Base-by-base conservation (phyloP, 441 rosid genomes). In the Populus hybrid region DNA sequence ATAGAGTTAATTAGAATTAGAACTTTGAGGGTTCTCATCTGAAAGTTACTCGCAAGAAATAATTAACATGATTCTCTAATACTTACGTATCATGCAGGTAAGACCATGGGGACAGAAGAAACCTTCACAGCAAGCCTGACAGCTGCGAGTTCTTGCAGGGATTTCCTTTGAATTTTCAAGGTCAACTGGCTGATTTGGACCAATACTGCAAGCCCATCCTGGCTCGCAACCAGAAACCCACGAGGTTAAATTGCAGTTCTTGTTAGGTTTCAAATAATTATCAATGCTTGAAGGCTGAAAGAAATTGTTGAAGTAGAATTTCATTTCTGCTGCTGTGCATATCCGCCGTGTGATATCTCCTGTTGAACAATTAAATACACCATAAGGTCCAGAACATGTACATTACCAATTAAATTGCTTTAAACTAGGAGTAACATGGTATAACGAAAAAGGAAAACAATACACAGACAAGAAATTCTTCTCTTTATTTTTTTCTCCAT, bases 81-180 rank as follows among this genome's bases (percentile, higher is more conserved):
- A 56, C 97, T 90, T 85, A 96, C 99, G 97, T 64, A 94, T 94
- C 99, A 96, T 96, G 92, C 99, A 96, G 14, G 99, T 91, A 77
- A 96, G 87, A 24, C 98, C 98, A 59, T 83, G 88, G 21, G 99
- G 99, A 56, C 98, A 94, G 90, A 96, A 91, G 86, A 96, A 94
- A 0, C 98, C 99, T 82, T 84, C 94, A 50, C 99, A 96, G 79
- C 98, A 96, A 72, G 91, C 21, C 80, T 88, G 84, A 82, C 98
- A 96, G 80, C 64, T 75, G 35, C 7, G 65, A 79, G 86, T 93
- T 82, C 99, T 87, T 64, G 81, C 75, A 61, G 99, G 99, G 82
- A 92, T 85, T 3, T 76, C 78, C 59, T 0, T 76, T 14, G 93
- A 90, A 81, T 94, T 86, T 77, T 83, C 64, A 12, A 91, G 84